These are phyloP conservation scores for Aspergillus ochraceus DNA, from an alignment of 2,329 filamentous ascomycete genomes.

Conservation along the genomic window DNA sequence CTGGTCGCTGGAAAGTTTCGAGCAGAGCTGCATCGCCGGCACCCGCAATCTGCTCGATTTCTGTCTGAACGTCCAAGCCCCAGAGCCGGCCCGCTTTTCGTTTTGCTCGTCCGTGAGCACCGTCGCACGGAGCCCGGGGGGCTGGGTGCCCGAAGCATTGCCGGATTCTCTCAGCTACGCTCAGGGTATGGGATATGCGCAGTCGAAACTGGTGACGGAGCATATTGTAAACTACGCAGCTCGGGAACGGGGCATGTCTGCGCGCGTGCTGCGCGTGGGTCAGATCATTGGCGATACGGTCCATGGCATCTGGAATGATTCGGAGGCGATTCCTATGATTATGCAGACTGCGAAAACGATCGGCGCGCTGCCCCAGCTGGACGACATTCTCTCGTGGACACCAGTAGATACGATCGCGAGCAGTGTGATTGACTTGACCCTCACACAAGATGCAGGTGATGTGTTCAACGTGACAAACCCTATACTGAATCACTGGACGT, in stretches of 20 bases:
- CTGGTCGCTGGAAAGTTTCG: slow-evolving; percentile 56
- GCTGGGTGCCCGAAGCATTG: slow-evolving; percentile 34
- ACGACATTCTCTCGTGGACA: slow-evolving; percentile 45
- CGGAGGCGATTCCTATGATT: slow-evolving; percentile 51
- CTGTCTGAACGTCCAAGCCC: slow-evolving; percentile 29
- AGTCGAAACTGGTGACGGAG: slow-evolving; percentile 37
- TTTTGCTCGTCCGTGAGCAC: slow-evolving; percentile 53
- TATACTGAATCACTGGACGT: slow-evolving; percentile 37
- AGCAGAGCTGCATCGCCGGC: slow-evolving; percentile 52
- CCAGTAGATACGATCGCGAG: slow-evolving; percentile 45
- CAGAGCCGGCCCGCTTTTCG: slow-evolving; percentile 6
- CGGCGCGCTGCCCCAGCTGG: slow-evolving; percentile 47
- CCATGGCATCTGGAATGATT: slow-evolving; percentile 17
- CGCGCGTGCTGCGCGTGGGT: slow-evolving; percentile 31
- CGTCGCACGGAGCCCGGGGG: slow-evolving; percentile 30
- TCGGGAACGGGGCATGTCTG: slow-evolving; percentile 13
- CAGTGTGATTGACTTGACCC: slow-evolving; percentile 30
- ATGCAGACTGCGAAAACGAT: slow-evolving; percentile 48
- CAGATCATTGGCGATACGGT: slow-evolving; percentile 33
- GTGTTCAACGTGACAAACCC: slow-evolving; percentile 53
- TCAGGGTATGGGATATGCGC: slow-evolving; percentile 42
- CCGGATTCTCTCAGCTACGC: slow-evolving; percentile 34
- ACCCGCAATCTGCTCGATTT: slow-evolving; percentile 46
- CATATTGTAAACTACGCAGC: slow-evolving; percentile 26
- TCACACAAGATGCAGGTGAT: slow-evolving; percentile 13